Percentiles rank a stretch among this genome's conserved stretches.
These are phyloP conservation scores for Endotrypanum monterogeii DNA, from an alignment of 208 protist species.

Conservation along the genomic window DNA sequence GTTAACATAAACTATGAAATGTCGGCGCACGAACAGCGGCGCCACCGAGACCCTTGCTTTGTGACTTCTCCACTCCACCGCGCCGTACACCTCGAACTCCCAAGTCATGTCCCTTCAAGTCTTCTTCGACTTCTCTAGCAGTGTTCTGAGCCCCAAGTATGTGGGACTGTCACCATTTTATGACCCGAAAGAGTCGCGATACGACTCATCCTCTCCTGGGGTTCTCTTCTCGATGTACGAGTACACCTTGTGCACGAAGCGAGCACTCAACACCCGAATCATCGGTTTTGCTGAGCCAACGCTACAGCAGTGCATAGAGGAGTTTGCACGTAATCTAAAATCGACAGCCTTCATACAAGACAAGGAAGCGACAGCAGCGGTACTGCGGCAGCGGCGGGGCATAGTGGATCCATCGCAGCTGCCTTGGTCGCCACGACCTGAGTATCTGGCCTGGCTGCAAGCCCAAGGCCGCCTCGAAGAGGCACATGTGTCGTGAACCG, in stretches of 20 bases:
- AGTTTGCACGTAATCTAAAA: slow-evolving; percentile 49
- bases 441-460: slow-evolving; percentile 72
- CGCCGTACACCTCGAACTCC: not conserved
- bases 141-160: slow-evolving; percentile 69
- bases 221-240: slow-evolving; percentile 49
- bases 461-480: slow-evolving; percentile 52
- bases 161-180: slow-evolving; percentile 71
- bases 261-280: slow-evolving; percentile 82
- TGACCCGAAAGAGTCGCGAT: slow-evolving; percentile 33
- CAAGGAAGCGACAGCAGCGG: slow-evolving; percentile 32
- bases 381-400: slow-evolving; percentile 50
- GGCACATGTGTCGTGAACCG: not conserved
- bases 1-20: not conserved
- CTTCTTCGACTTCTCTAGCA: slow-evolving; percentile 76
- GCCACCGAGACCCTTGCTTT: not conserved
- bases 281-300: slow-evolving; percentile 88
- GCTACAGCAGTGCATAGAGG: slow-evolving; percentile 77
- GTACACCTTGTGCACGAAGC: slow-evolving; percentile 79
- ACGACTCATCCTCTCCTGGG: slow-evolving; percentile 34
- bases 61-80: not conserved
- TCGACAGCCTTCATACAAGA: slow-evolving; percentile 46
- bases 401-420: slow-evolving; percentile 54
- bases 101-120: slow-evolving; percentile 49
- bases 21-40: not conserved
- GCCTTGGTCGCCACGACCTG: slow-evolving; percentile 71